These are phyloP conservation scores for Pythium chondricola DNA, from an alignment of 352 stramenopile genomes.

Conservation along the genomic window DNA sequence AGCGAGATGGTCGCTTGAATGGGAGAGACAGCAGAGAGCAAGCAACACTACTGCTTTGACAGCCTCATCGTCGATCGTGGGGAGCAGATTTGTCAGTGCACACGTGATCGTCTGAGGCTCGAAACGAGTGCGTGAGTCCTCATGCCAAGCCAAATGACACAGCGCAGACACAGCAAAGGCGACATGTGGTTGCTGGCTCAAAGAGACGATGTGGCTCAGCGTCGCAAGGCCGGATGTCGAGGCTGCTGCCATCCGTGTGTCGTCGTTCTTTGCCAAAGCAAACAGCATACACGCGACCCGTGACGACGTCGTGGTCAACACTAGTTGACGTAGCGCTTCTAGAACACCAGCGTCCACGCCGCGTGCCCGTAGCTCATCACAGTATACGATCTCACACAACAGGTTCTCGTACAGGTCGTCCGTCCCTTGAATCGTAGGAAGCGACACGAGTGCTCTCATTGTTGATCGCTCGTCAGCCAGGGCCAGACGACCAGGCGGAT, in stretches of 20 bases:
- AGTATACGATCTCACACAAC: conserved; percentile 40
- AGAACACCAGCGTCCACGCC: conserved; percentile 53
- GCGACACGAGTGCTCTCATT: conserved; percentile 39
- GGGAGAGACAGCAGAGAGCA: conserved; percentile 51
- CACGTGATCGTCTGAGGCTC: conserved; percentile 27
- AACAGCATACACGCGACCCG: conserved; percentile 48
- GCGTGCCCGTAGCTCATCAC: conserved; percentile 43
- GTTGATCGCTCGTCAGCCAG: conserved; percentile 38
- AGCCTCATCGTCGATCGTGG: too few species aligned
- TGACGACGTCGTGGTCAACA: background rate
- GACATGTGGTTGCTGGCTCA: too few species aligned
- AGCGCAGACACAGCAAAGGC: conserved; percentile 40
- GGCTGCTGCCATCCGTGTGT: conserved; percentile 36
- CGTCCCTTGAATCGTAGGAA: background rate
- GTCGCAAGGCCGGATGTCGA: conserved; percentile 29
- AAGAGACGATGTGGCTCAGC: conserved; percentile 27
- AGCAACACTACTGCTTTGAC: too few species aligned
- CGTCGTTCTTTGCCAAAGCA: conserved; percentile 36
- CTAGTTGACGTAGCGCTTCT: conserved; percentile 34
- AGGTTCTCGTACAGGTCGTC: conserved; percentile 33
- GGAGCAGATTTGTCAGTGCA: conserved; percentile 12
- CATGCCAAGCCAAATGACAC: conserved; percentile 57
- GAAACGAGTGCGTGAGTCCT: conserved; percentile 30
- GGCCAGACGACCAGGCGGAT: conserved; percentile 34
- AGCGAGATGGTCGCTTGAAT: conserved; percentile 28